Evolutionary conservation across 495 filamentous ascomycete species (phyloP).

Genomic region (Xylaria curta): DNA sequence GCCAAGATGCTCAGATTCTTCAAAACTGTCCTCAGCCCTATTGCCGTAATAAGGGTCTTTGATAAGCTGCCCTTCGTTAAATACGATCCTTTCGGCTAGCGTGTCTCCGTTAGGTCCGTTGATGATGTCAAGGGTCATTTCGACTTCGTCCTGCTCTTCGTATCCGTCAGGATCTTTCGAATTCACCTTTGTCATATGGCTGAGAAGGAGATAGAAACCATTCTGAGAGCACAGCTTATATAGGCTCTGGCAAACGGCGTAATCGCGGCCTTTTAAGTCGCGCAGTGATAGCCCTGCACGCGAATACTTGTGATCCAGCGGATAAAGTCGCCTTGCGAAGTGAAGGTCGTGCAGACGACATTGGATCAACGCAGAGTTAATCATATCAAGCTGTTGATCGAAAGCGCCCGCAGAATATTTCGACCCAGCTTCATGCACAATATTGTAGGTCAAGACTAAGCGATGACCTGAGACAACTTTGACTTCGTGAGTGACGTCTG

Average conservation of each 20-base stretch:
- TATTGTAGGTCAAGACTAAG: constrained; percentile 60
- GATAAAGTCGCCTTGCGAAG: constrained; percentile 34
- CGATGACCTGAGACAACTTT: constrained; percentile 55
- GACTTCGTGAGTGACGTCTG: constrained; percentile 60
- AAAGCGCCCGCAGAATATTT: background rate
- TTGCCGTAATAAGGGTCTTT: background rate
- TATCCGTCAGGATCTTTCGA: background rate
- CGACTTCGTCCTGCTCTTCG: background rate
- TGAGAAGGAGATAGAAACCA: constrained; percentile 18
- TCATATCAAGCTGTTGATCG: background rate
- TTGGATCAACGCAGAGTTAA: background rate
- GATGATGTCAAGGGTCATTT: background rate
- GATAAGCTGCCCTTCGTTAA: background rate
- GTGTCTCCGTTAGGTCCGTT: background rate
- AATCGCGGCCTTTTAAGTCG: constrained; percentile 53
- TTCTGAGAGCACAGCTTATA: background rate
- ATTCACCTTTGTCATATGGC: background rate
- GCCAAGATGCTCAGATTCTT: background rate
- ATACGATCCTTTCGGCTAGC: background rate
- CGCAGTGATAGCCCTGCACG: constrained; percentile 42
- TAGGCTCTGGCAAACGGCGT: constrained; percentile 28
- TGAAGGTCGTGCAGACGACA: background rate
- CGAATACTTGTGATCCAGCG: constrained; percentile 56
- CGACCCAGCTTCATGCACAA: constrained; percentile 43
- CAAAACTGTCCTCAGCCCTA: background rate